These are phyloP conservation scores for Xylaria sp. DNA, from an alignment of 2,329 filamentous ascomycete genomes.

Conservation along the genomic window DNA sequence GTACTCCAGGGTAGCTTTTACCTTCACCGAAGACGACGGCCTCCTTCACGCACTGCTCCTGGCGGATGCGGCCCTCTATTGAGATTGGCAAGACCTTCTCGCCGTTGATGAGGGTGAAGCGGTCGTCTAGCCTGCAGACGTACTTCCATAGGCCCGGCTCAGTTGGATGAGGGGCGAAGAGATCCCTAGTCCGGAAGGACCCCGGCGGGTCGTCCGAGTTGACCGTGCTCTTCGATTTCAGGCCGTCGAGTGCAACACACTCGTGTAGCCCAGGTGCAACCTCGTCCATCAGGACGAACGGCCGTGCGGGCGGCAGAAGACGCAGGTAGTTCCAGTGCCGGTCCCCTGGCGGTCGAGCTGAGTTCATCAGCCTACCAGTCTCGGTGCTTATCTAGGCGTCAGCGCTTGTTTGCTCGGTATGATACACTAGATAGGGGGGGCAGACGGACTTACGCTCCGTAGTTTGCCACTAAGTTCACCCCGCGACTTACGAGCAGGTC, in stretches of 20 bases:
- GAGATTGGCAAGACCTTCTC: constrained; percentile 54
- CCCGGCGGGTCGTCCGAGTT: constrained; percentile 51
- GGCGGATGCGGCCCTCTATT: constrained; percentile 59
- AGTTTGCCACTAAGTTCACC: constrained; percentile 56
- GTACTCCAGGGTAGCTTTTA: constrained; percentile 56
- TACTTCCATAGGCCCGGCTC: constrained; percentile 53
- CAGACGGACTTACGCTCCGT: constrained; percentile 49
- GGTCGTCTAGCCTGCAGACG: constrained; percentile 51
- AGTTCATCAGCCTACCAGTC: constrained; percentile 62
- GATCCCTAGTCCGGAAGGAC: constrained; percentile 52
- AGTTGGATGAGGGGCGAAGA: constrained; percentile 50
- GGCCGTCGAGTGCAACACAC: constrained; percentile 40
- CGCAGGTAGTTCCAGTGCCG: constrained; percentile 62
- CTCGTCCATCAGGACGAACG: constrained; percentile 47
- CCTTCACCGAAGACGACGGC: constrained; percentile 63
- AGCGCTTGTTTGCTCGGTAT: not conserved
- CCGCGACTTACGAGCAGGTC: constrained; percentile 53
- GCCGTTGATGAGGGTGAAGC: constrained; percentile 52
- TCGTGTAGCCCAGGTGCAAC: constrained; percentile 43
- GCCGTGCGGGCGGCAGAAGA: constrained; percentile 45
- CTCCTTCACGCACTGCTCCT: constrained; percentile 59
- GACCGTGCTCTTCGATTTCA: constrained; percentile 40
- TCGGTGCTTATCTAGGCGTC: constrained; percentile 51
- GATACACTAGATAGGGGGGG: not conserved
- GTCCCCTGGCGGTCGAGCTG: constrained; percentile 54